These are phyloP conservation scores for Fonsecaea pedrosoi DNA, from an alignment of 2,329 filamentous ascomycete species.

Conservation along the genomic window DNA sequence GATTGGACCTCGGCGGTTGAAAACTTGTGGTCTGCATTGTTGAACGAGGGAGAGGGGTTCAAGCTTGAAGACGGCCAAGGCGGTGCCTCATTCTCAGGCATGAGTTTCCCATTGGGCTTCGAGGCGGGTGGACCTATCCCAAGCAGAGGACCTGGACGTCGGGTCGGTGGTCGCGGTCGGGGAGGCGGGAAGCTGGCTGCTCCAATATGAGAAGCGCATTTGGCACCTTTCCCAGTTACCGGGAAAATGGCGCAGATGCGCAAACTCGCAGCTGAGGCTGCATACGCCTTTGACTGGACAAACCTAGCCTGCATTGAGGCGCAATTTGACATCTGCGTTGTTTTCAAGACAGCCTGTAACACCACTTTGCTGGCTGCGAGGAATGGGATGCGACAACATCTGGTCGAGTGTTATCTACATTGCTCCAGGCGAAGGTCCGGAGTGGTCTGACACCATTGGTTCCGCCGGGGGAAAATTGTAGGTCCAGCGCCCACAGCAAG, in stretches of 20 bases:
- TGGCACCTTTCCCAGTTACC: background rate
- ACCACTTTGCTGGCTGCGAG: background rate
- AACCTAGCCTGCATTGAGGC: slow-evolving; percentile 6
- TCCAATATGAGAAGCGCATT: slow-evolving; percentile 15
- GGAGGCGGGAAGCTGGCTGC: slow-evolving; percentile 29
- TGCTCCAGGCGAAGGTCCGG: slow-evolving; percentile 7
- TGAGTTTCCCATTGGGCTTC: slow-evolving; percentile 27
- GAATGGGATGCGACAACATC: background rate
- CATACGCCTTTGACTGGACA: background rate
- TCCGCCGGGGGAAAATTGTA: background rate
- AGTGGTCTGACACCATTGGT: background rate
- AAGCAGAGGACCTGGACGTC: slow-evolving; percentile 29
- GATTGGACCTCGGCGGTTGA: slow-evolving; percentile 75
- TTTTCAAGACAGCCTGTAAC: background rate
- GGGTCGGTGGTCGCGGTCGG: slow-evolving; percentile 23
- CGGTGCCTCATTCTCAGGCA: slow-evolving; percentile 20
- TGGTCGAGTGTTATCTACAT: background rate
- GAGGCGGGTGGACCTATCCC: slow-evolving; percentile 30
- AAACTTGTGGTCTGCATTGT: slow-evolving; percentile 72
- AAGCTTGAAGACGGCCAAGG: slow-evolving; percentile 51
- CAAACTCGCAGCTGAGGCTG: background rate
- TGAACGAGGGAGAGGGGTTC: slow-evolving; percentile 77
- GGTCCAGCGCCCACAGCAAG: background rate
- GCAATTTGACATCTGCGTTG: slow-evolving; percentile 5
- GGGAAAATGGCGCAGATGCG: background rate